These are phyloP conservation scores for Diaporthe humulicola DNA, from an alignment of 2,329 filamentous ascomycete genomes.

Conservation along the genomic window DNA sequence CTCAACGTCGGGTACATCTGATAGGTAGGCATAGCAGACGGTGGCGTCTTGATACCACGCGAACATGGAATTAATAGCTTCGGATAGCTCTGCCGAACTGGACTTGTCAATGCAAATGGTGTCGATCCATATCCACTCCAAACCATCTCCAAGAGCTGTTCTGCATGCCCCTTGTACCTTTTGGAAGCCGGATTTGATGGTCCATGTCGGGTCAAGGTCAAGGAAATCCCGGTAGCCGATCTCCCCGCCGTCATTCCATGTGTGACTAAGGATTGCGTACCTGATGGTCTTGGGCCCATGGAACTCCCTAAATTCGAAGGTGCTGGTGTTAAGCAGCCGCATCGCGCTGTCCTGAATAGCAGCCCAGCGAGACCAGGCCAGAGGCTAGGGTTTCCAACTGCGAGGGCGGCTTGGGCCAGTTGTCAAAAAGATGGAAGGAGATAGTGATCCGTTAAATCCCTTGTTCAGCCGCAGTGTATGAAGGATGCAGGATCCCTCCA, in stretches of 20 bases:
- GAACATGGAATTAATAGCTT: slow-evolving; percentile 44
- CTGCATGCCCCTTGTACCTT: slow-evolving; percentile 38
- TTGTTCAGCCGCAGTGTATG: background rate
- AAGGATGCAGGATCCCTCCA: background rate
- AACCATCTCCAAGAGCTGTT: slow-evolving; percentile 21
- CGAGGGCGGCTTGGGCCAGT: background rate
- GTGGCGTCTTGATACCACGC: slow-evolving; percentile 42
- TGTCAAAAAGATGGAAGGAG: background rate
- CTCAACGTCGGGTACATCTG: slow-evolving; percentile 38
- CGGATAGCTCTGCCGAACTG: slow-evolving; percentile 44
- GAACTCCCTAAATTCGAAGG: slow-evolving; percentile 5
- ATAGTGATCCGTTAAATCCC: background rate
- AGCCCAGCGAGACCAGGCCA: background rate
- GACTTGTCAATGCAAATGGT: slow-evolving; percentile 47
- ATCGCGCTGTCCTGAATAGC: background rate
- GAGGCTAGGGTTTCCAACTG: too few relatives aligned
- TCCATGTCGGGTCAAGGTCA: background rate
- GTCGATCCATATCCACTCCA: slow-evolving; percentile 44
- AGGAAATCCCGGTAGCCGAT: slow-evolving; percentile 43
- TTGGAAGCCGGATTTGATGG: slow-evolving; percentile 33
- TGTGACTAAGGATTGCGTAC: slow-evolving; percentile 48
- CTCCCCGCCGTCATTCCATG: slow-evolving; percentile 44
- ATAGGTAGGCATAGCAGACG: slow-evolving; percentile 43
- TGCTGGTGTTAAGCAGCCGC: slow-evolving; percentile 22
- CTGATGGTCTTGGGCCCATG: background rate